phyloP scores from a whole-genome alignment of 331 rosid species.

The Quercus lobata region DNA sequence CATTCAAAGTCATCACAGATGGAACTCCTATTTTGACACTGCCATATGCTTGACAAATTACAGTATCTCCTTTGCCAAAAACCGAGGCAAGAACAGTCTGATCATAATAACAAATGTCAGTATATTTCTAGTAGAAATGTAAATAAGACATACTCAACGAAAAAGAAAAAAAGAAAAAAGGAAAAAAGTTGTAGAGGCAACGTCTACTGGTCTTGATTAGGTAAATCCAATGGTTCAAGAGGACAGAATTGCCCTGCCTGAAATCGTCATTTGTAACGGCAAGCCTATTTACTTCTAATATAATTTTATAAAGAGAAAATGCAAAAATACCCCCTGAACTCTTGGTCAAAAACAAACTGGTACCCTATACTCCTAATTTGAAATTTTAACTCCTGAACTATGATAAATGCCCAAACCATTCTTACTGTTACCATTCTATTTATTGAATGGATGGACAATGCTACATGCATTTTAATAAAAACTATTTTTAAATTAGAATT shows the following conservation, averaged over 20 bases:
- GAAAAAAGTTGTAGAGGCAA: not conserved
- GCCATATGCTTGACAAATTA: slow-evolving; percentile 71
- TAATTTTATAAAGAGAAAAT: not conserved
- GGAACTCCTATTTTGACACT: slow-evolving; percentile 70
- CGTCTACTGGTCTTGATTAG: not conserved
- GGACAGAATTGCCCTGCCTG: not conserved
- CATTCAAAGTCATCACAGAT: slow-evolving; percentile 58
- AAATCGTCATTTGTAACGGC: not conserved
- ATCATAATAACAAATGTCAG: slow-evolving; percentile 5
- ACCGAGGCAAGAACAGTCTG: slow-evolving; percentile 74
- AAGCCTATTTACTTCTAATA: not conserved
- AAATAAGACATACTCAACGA: not conserved
- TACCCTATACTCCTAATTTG: too few relatives aligned
- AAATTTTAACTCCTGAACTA: too few relatives aligned
- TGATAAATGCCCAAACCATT: too few relatives aligned
- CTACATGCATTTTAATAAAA: too few relatives aligned
- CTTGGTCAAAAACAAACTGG: too few relatives aligned
- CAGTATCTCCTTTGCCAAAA: slow-evolving; percentile 42
- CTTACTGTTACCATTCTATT: too few relatives aligned
- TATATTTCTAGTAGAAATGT: not conserved
- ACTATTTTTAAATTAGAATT: too few relatives aligned
- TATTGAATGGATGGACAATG: too few relatives aligned
- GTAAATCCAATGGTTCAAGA: not conserved
- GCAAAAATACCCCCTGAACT: too few relatives aligned
- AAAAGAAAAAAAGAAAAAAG: not conserved